Base-by-base conservation (phyloP, 345 rosid genomes). In the Eucalyptus rudis region DNA sequence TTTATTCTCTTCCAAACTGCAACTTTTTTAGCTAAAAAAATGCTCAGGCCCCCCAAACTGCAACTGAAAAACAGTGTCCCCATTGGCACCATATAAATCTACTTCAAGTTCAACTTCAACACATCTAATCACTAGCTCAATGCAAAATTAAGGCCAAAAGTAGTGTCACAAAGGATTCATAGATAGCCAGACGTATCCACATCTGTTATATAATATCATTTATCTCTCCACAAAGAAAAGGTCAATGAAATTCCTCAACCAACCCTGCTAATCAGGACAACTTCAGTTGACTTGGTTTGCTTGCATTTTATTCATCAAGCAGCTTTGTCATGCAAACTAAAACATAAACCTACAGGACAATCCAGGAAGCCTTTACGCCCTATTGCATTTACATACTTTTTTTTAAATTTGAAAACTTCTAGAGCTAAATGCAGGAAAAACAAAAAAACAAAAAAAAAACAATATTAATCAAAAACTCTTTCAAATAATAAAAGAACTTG, bases 401-500 rank as follows among this genome's bases (percentile, higher is more conserved):
- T 20, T 71, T 71, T 10, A 11, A 76, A 44, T 40, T 76, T 76
- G 7, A 40, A 76, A 76, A 89, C 54, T 58, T 49, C 47, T 80
- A 54, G 64, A 79, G 87, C 51, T 24, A 88, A 20, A 50, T 58
- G 33, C 3, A 12, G 33, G 83, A 86, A 49, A 86, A 71, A 79
- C 3, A 50, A 51, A 51, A 86, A 71, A 79, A 50, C 3, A 83
- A 58, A 79, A 52, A n/a, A 81, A 89, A 56, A 86, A 54, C 64
- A 83, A 87, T 36, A 49, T 92, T 88, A 90, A 71, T 86, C 88
- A 87, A 90, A 86, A 86, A 92, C 86, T 88, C 86, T 90, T 90
- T 89, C 88, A 90, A 88, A 89, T 86, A 91, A 93, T 92, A 40
- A 89, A 88, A 84, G 58, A 83, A 89, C 88, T 93, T 89, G 86